Conservation (phyloP, 257 asterid genomes). For the Prunella vulgaris region DNA sequence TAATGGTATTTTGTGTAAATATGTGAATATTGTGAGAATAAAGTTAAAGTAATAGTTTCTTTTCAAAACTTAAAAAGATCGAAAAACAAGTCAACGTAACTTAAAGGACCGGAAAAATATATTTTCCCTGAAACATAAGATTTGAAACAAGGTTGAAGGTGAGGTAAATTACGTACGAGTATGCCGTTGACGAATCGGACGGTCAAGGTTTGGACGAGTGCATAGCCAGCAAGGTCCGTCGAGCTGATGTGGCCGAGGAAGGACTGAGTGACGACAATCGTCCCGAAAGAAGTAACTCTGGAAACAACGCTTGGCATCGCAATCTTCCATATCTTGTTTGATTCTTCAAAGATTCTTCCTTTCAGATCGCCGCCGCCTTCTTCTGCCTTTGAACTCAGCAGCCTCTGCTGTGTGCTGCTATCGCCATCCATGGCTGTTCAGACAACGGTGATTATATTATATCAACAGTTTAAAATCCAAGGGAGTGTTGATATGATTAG, state of each 20-base stretch:
- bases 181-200: conserved; percentile 14
- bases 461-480: too few relatives aligned
- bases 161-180: too few relatives aligned
- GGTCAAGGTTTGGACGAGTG: conserved; percentile 18
- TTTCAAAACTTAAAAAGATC: too few relatives aligned
- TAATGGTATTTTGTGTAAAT: too few relatives aligned
- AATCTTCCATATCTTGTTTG: conserved; percentile 21
- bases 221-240: conserved; percentile 6
- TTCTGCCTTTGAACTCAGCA: neutral
- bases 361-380: neutral
- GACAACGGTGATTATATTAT: too few relatives aligned
- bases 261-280: conserved; percentile 15
- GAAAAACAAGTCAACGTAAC: too few relatives aligned
- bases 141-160: neutral
- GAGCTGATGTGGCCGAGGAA: conserved; percentile 14
- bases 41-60: too few relatives aligned
- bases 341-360: conserved; percentile 7
- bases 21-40: too few relatives aligned
- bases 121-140: too few relatives aligned
- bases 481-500: too few relatives aligned
- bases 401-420: neutral
- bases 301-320: conserved; percentile 13
- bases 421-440: conserved; percentile 9
- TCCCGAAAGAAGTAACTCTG: conserved; percentile 15
- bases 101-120: too few relatives aligned